Conservation (phyloP, 1,284 basidiomycete genomes). For the Cryptococcus sp. region DNA sequence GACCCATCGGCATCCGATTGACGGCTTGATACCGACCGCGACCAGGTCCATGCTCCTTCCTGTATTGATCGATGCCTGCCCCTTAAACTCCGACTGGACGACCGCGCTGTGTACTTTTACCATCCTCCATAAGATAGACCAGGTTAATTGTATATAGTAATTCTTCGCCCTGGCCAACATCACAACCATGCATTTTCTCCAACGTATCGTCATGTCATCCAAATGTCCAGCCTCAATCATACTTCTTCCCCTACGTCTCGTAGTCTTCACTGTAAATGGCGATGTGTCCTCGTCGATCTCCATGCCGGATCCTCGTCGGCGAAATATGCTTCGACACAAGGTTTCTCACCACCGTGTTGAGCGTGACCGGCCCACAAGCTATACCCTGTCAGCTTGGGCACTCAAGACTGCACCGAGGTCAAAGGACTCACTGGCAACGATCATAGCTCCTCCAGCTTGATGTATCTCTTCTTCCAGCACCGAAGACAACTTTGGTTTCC, state of each 20-base stretch:
- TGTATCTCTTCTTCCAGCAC: constrained; percentile 65
- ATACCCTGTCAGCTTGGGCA: constrained; percentile 1
- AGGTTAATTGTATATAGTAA: no score
- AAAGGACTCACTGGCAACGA: constrained; percentile 60
- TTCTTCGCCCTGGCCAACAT: no score
- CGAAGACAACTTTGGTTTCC: constrained; percentile 64
- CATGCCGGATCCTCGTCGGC: constrained; percentile 54
- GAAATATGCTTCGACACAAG: constrained; percentile 60
- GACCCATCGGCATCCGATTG: constrained; percentile 23
- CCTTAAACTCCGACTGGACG: no score
- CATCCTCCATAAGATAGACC: no score
- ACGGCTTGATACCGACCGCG: constrained; percentile 2
- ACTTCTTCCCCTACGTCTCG: constrained; percentile 41
- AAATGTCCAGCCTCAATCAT: no score
- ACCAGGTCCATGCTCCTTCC: no score
- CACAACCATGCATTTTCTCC: no score
- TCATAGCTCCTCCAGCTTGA: constrained; percentile 54
- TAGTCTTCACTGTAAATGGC: constrained; percentile 64
- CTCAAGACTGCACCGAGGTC: background rate
- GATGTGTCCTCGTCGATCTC: constrained; percentile 60
- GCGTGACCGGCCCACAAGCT: constrained; percentile 70
- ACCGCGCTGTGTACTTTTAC: no score
- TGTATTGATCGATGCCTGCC: no score
- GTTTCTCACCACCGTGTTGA: constrained; percentile 67
- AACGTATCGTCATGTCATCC: no score